Base-by-base conservation (phyloP, 805 yeast species). In the Saturnispora gosingensis region DNA sequence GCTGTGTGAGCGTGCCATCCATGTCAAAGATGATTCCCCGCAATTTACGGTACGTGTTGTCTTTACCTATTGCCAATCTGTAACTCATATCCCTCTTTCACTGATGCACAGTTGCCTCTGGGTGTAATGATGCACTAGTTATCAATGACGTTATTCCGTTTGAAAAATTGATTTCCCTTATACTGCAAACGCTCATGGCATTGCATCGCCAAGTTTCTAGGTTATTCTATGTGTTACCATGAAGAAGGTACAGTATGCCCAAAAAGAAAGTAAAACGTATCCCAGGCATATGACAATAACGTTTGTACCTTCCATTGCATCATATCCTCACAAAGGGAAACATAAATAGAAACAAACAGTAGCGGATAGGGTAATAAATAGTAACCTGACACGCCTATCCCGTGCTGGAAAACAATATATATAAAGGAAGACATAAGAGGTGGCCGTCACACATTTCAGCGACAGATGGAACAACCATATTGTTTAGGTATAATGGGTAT, bases 1-100 rank as follows among this genome's bases (percentile, higher is more conserved):
- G 88, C 13, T 76, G 67, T 56, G 85, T 80, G 50, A 85, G 61
- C 0, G 91, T 85, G 5, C 90, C 90, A 61, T 85, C 91, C 91
- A 85, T 84, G 59, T 85, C 91, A 61, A 85, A 85, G 1, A 85
- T 71, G 6, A 85, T 61, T 0, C 87, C 87, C 43, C 68, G 48
- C n/a, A 55, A 27, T 24, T n/a, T 38, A 24, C 36, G 39, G 13
- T 11, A 18, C 5, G 28, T n/a, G 13, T 18, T 34, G n/a, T 34
- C 22, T 35, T 35, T 38, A 9, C 22, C 25, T 38, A 38, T 18
- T 18, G 24, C 42, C 22, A 38, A 11, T 16, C 22, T 38, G 13
- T 38, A 38, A 18, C 42, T 38, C 42, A 38, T 38, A 18, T 18
- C 11, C 15, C 24, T 11, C 42, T 25, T 18, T 5, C 13, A 16